Conservation (phyloP, 345 rosid genomes). For the Nephelium lappaceum region DNA sequence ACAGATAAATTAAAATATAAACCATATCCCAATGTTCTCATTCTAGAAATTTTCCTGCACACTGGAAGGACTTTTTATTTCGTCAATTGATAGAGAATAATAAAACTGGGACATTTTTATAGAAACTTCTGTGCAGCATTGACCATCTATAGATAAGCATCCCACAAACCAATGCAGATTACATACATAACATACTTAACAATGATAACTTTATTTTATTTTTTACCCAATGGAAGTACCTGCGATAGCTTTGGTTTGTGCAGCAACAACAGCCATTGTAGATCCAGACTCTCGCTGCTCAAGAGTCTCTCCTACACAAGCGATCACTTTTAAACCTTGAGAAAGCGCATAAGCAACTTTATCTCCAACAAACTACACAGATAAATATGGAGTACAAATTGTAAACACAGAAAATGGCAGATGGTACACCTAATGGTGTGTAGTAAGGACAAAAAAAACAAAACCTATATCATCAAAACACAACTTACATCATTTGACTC, state of each 20-base stretch:
- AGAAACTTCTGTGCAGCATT: too few species aligned
- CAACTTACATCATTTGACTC: conserved; percentile 56
- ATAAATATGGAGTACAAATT: conserved; percentile 1
- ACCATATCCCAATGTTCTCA: neutral
- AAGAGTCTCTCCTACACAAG: conserved; percentile 77
- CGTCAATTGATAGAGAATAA: neutral
- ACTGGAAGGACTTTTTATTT: neutral
- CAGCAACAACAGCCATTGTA: conserved; percentile 66
- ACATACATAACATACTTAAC: neutral
- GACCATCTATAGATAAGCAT: neutral
- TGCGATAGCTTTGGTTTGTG: conserved; percentile 72
- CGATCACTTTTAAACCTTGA: conserved; percentile 69
- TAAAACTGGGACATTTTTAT: neutral
- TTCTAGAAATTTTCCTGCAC: neutral
- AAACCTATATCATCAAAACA: neutral
- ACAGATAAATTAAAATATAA: neutral
- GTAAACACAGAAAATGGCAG: neutral
- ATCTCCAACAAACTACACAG: conserved; percentile 65
- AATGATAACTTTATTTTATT: neutral
- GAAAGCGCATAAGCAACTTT: conserved; percentile 68
- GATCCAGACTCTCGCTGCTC: conserved; percentile 79
- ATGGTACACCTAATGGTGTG: neutral
- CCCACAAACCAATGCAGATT: conserved; percentile 2
- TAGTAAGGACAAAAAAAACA: neutral
- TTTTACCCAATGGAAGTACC: conserved; percentile 36